A percentile compares a stretch with the other conserved stretches of the same genome.
Evolutionary conservation across 1,284 basidiomycete species (phyloP).

Genomic region (Gomphus sp.): DNA sequence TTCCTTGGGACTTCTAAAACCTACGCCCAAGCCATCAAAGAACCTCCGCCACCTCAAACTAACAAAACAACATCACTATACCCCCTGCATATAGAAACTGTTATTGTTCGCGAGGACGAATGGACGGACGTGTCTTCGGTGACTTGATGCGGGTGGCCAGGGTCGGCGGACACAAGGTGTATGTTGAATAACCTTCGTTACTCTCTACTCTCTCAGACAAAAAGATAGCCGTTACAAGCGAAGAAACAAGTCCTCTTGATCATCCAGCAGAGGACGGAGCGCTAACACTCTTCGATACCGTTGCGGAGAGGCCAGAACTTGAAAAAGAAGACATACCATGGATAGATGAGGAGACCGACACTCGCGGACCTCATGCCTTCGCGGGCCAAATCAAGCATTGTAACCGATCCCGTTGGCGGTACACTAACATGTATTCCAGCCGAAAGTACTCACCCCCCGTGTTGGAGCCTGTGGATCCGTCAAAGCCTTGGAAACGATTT

Average conservation of each 20-base stretch:
- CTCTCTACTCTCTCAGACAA: too few species aligned
- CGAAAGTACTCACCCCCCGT: neutral
- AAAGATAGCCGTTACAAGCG: too few species aligned
- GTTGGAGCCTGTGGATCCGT: neutral
- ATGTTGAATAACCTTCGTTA: neutral
- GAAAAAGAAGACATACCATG: neutral
- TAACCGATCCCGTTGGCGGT: neutral
- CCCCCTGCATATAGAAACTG: neutral
- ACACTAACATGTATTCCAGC: neutral
- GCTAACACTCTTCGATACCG: neutral
- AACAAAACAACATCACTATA: too few species aligned
- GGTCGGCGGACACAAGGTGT: neutral
- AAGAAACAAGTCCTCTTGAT: neutral
- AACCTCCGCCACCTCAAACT: too few species aligned
- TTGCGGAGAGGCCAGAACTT: neutral
- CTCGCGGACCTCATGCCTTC: too few species aligned
- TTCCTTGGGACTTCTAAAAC: too few species aligned
- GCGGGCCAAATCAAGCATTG: too few species aligned
- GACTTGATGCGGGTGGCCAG: neutral
- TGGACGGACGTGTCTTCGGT: neutral
- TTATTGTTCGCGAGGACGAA: neutral
- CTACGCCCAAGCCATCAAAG: too few species aligned
- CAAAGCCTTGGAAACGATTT: neutral
- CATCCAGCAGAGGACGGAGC: neutral
- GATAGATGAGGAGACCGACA: too few species aligned